A percentile compares a stretch with the other conserved stretches of the same genome.
Conservation (phyloP, 345 rosid genomes). For the Eutrema yunnanense region DNA sequence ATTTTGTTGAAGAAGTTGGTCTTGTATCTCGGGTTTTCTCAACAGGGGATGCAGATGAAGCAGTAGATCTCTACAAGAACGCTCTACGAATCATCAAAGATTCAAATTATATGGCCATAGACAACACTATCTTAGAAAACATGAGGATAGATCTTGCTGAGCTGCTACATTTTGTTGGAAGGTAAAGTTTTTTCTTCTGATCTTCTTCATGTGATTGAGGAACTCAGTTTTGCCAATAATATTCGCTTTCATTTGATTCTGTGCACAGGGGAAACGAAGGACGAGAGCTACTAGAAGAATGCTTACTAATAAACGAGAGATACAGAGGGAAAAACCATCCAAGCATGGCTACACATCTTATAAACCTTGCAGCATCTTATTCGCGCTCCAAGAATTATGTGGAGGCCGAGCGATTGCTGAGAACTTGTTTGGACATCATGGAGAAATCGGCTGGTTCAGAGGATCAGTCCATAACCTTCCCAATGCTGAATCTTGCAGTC, state of each 20-base stretch:
- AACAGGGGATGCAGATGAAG: slow-evolving; percentile 68
- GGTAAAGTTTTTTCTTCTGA: slow-evolving; percentile 31
- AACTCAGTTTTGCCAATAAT: not conserved
- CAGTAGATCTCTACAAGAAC: slow-evolving; percentile 54
- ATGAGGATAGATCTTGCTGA: slow-evolving; percentile 90
- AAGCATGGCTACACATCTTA: slow-evolving; percentile 57
- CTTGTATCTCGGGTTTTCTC: not conserved
- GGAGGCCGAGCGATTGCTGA: slow-evolving; percentile 72
- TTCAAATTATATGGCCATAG: slow-evolving; percentile 51
- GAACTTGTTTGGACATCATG: slow-evolving; percentile 62
- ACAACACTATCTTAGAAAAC: slow-evolving; percentile 58
- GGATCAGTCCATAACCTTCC: slow-evolving; percentile 67
- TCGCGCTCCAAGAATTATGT: slow-evolving; percentile 58
- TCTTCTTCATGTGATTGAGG: not conserved
- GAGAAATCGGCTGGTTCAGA: slow-evolving; percentile 42
- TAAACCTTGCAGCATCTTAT: slow-evolving; percentile 77
- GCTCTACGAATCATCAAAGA: slow-evolving; percentile 62
- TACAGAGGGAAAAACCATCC: slow-evolving; percentile 68
- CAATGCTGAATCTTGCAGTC: slow-evolving; percentile 72
- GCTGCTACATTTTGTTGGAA: slow-evolving; percentile 75
- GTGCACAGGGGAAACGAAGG: slow-evolving; percentile 70
- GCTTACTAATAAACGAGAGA: slow-evolving; percentile 62
- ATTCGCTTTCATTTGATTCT: not conserved
- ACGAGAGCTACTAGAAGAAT: slow-evolving; percentile 71
- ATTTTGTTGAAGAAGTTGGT: slow-evolving; percentile 8